Base-by-base conservation (phyloP, 768 basidiomycete species). In the Podaxis pistillaris region DNA sequence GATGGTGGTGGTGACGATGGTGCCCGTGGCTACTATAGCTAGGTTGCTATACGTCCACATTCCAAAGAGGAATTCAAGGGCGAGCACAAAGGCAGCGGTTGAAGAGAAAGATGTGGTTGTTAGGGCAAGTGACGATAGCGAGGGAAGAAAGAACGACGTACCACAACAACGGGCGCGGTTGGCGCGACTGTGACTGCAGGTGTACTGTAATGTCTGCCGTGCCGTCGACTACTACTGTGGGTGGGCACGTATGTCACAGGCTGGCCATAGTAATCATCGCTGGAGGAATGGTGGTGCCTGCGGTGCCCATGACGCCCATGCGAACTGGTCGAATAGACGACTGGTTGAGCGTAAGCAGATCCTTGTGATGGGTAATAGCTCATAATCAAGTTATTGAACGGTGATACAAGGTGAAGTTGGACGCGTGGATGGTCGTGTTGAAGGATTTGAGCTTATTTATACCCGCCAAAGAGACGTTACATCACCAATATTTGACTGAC, bases 1-100 rank as follows among this genome's bases (percentile, higher is more conserved):
- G 22, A 54, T 60, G 57, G 53, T 36, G 64, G 53, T 70, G 71
- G 51, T 65, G 68, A 63, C 68, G 72, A 63, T 66, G 65, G 63
- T 65, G 67, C 58, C 68, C 67, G 62, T 68, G 69, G 62, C 67
- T 63, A 65, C 65, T 67, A 33, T 49, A 38, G 46, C 44, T 56
- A 3, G 61, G 54, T 62, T 62, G 54, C 61, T 62, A 19, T 22
- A 19, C 1, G 47, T 36, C n/a, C n/a, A 51, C 36, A 17, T 54
- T 22, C 44, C 30, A 47, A 44, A 26, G 51, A 51, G 58, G 64
- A 26, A 37, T 62, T 28, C 28, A 41, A n/a, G 56, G 50, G 17
- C 54, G 40, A 53, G 47, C 26, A 30, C 52, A 56, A 56, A 70
- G 65, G 30, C 11, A 26, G 26, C 6, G 24, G 24, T 36, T 4